A percentile compares a stretch with the other conserved stretches of the same genome.
Conservation (phyloP, 108 stramenopile species). For the Mayamaea pseudoterrestris region DNA sequence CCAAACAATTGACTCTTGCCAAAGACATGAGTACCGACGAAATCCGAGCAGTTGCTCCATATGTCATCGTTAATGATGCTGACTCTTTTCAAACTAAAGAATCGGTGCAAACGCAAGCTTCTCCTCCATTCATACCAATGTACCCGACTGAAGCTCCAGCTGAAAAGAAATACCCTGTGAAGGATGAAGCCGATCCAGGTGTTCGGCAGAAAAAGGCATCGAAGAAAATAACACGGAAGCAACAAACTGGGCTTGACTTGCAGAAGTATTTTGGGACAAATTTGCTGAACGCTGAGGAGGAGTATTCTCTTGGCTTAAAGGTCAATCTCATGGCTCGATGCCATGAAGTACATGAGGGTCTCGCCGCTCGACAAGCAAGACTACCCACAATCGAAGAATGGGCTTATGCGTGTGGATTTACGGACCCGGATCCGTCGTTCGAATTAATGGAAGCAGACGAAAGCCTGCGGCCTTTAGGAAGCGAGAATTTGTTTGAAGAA, state of each 20-base stretch:
- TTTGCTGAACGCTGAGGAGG: constrained; percentile 55
- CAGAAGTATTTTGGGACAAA: constrained; percentile 66
- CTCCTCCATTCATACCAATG: background rate
- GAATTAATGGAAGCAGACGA: constrained; percentile 25
- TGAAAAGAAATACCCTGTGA: no score
- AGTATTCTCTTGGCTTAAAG: constrained; percentile 60
- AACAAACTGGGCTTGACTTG: constrained; percentile 32
- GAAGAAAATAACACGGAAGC: no score
- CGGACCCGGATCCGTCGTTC: background rate
- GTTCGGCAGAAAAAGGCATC: background rate
- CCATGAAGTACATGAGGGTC: constrained; percentile 68
- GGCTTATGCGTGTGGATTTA: constrained; percentile 62
- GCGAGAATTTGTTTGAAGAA: constrained; percentile 38
- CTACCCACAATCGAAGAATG: constrained; percentile 66
- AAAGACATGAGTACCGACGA: background rate
- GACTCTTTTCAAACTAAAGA: no score
- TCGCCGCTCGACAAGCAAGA: constrained; percentile 25
- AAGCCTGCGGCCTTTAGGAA: constrained; percentile 41
- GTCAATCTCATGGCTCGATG: constrained; percentile 67
- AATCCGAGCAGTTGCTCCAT: background rate
- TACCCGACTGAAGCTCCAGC: constrained; percentile 3
- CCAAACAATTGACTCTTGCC: background rate
- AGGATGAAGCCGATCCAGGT: background rate
- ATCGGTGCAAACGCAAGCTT: background rate
- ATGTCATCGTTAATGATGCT: no score